Conservation (phyloP, 768 basidiomycete genomes). For the Tylopilus sp. region DNA sequence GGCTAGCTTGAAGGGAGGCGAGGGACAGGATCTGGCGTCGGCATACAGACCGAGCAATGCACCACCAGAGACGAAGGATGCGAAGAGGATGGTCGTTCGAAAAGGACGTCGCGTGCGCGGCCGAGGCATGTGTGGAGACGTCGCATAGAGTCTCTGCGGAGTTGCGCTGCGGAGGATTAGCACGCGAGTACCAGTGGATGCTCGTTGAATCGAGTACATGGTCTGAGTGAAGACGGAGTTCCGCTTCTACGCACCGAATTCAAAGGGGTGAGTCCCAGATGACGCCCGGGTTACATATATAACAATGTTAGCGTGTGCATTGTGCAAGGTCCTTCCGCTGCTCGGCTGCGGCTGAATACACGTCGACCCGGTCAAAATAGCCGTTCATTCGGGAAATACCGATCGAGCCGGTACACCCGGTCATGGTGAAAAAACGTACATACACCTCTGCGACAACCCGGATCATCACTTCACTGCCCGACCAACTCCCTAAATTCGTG, state of each 20-base stretch:
- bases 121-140: neutral
- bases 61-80: constrained; percentile 18
- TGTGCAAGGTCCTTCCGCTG: too few relatives aligned
- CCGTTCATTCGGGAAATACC: too few relatives aligned
- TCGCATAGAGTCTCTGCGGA: constrained; percentile 8
- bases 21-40: constrained; percentile 26
- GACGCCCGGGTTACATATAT: neutral
- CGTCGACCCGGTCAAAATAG: too few relatives aligned
- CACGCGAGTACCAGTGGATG: neutral
- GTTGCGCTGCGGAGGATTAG: neutral
- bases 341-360: too few relatives aligned
- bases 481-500: constrained; percentile 49
- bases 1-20: constrained; percentile 17
- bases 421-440: too few relatives aligned
- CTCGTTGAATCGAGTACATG: constrained; percentile 16
- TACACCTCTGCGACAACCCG: too few relatives aligned
- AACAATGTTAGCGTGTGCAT: too few relatives aligned
- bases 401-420: too few relatives aligned
- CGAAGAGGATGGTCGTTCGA: constrained; percentile 15
- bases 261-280: neutral
- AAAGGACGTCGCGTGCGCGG: constrained; percentile 3
- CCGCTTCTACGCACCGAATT: neutral
- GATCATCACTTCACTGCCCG: constrained; percentile 29
- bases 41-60: constrained; percentile 19
- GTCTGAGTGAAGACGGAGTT: neutral